Evolutionary conservation across 768 basidiomycete species (phyloP), one percentile per base, ranked within the genome.

Genomic region (Phylloporus arenicola): DNA sequence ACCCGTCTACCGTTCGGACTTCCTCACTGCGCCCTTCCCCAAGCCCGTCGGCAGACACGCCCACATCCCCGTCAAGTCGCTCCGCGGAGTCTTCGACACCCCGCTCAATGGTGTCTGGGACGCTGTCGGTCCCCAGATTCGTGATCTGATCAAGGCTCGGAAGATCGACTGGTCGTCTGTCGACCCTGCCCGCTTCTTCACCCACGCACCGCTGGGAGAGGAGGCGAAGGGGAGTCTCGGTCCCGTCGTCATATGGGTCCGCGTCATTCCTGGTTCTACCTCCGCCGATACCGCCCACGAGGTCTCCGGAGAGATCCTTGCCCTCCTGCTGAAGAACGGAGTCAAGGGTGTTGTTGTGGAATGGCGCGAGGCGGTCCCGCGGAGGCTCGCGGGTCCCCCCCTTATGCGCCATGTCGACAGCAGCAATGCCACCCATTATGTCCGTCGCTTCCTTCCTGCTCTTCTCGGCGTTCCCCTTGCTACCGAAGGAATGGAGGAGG

Each of bases 41-140:
- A 55, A 58, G 52, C 71, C 68, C 44, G 24, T 12, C n/a, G 62
- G 58, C 62, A 63, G 61, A 64, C 51, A 35, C 40, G 30, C 53
- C 51, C 31, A 60, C 34, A 44, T 71, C 58, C 67, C 68, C 31
- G 43, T 50, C 55, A 77, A 77, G 65, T 71, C 71, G n/a, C 45
- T 64, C 43, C 62, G 58, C 24, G 72, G 71, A 29, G 72, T 72
- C 61, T 70, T 66, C 54, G 58, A 58, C 39, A 74, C 72, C 53
- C 61, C 65, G 47, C 72, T 77, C 50, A 72, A 72, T 55, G 24
- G 6, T 4, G 67, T 73, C 56, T 76, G 75, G 75, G 51, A 62
- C 52, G 57, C 44, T 55, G 70, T 75, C 51, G 67, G 62, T 63
- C 71, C 70, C 56, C 47, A 62, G 57, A 72, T 76, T 60, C 11